A percentile compares a stretch with the other conserved stretches of the same genome.
Conservation (phyloP, 139 green algal genomes). For the Chlorella sp. region DNA sequence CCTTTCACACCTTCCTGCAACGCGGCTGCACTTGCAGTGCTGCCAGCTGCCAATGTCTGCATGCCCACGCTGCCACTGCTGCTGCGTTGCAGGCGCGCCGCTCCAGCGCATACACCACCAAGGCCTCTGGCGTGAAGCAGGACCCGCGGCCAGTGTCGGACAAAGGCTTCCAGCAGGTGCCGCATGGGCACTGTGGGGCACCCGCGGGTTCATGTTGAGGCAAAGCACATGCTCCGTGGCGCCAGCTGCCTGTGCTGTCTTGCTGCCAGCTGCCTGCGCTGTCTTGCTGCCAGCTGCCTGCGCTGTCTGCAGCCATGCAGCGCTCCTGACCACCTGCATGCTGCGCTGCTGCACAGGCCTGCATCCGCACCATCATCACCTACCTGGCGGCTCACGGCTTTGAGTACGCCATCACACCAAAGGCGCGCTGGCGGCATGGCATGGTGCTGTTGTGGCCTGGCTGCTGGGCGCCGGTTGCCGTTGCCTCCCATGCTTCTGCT, state of each 20-base stretch:
- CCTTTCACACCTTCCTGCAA: no score
- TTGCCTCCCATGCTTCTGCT: no score
- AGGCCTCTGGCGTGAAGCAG: slow-evolving; percentile 56
- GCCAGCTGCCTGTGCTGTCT: no score
- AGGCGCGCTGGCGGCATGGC: slow-evolving; percentile 39
- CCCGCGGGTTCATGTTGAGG: no score
- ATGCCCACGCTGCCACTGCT: no score
- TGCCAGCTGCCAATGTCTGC: no score
- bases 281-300: no score
- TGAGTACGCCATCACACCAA: slow-evolving; percentile 80
- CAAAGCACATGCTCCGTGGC: no score
- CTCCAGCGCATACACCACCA: slow-evolving; percentile 67
- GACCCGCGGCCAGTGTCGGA: slow-evolving; percentile 85
- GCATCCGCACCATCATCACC: slow-evolving; percentile 79
- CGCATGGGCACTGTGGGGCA: no score
- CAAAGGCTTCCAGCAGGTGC: slow-evolving; percentile 72
- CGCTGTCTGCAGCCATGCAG: no score
- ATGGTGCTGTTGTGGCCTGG: not conserved
- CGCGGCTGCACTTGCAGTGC: no score
- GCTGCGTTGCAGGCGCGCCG: slow-evolving; percentile 31
- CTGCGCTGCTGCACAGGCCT: slow-evolving; percentile 28
- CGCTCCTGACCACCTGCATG: not conserved
- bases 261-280: no score
- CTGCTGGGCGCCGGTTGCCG: not conserved
- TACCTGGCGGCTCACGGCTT: slow-evolving; percentile 90